phyloP scores from a whole-genome alignment of 441 rosid species.

The Populus trichocarpa region DNA sequence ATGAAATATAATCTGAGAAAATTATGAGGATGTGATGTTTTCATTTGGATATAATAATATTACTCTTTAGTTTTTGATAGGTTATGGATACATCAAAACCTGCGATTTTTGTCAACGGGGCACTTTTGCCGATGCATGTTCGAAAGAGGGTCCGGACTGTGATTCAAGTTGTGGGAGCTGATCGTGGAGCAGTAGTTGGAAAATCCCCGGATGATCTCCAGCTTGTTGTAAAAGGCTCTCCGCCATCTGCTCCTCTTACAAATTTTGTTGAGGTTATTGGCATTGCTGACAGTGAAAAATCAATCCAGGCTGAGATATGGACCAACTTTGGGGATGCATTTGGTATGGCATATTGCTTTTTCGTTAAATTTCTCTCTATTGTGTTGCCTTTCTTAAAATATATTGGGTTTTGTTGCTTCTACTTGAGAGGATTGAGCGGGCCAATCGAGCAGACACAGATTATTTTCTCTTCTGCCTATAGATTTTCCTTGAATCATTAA shows the following conservation, averaged over 20 bases:
- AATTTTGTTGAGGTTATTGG: constrained; percentile 82
- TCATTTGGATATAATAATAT: background rate
- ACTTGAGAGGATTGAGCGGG: background rate
- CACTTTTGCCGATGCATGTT: constrained; percentile 45
- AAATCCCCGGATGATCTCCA: constrained; percentile 72
- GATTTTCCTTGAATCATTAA: background rate
- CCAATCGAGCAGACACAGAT: background rate
- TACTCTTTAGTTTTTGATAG: background rate
- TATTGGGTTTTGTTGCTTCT: background rate
- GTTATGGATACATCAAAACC: constrained; percentile 83
- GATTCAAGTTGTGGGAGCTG: constrained; percentile 58
- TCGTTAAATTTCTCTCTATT: background rate
- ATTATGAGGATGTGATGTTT: background rate
- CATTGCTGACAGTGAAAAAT: constrained; percentile 66
- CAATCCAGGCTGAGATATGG: constrained; percentile 67
- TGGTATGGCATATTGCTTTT: constrained; percentile 39
- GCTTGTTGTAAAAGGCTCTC: constrained; percentile 56
- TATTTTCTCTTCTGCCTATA: background rate
- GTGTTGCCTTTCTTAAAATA: background rate
- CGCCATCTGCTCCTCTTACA: constrained; percentile 44
- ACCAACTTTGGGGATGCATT: constrained; percentile 73
- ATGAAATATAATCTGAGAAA: background rate
- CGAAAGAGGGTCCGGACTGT: constrained; percentile 78
- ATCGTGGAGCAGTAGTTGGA: constrained; percentile 49
- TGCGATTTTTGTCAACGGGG: constrained; percentile 72